Evolutionary conservation across 179 eudicot species (phyloP).

Genomic region (Silene coronaria): DNA sequence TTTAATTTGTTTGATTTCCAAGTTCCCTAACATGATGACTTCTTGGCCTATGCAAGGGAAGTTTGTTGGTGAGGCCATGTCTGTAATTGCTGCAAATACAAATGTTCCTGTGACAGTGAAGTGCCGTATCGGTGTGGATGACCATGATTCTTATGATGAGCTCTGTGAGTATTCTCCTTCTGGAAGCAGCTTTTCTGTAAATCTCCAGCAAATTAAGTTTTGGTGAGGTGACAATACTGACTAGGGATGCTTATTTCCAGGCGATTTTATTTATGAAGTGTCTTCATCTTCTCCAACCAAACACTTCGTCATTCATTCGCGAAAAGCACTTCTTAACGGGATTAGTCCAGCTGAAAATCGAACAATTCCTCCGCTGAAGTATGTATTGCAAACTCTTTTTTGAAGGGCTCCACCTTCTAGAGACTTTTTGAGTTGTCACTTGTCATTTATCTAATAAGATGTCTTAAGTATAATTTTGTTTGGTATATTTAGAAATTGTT

Average conservation of each 20-base stretch:
- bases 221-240: too few relatives aligned
- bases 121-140: slow-evolving; percentile 93
- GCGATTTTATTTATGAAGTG: slow-evolving; percentile 85
- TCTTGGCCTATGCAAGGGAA: slow-evolving; percentile 52
- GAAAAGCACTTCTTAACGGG: slow-evolving; percentile 95
- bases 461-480: neutral
- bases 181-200: neutral
- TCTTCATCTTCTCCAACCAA: slow-evolving; percentile 89
- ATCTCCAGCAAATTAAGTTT: neutral
- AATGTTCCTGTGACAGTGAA: slow-evolving; percentile 89
- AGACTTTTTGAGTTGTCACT: neutral
- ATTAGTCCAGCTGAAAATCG: slow-evolving; percentile 91
- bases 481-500: neutral
- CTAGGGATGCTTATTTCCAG: slow-evolving; percentile 46
- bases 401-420: neutral
- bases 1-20: slow-evolving; percentile 13
- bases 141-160: slow-evolving; percentile 86
- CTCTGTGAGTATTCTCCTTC: slow-evolving; percentile 58
- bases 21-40: slow-evolving; percentile 26
- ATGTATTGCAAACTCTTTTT: slow-evolving; percentile 26
- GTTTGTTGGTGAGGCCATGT: slow-evolving; percentile 97
- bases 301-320: slow-evolving; percentile 92
- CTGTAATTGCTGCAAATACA: slow-evolving; percentile 85
- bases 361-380: slow-evolving; percentile 87
- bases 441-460: neutral